Evolutionary conservation across 1,284 basidiomycete species (phyloP), one percentile per base, ranked within the genome.

Genomic region (Boletus smithii): DNA sequence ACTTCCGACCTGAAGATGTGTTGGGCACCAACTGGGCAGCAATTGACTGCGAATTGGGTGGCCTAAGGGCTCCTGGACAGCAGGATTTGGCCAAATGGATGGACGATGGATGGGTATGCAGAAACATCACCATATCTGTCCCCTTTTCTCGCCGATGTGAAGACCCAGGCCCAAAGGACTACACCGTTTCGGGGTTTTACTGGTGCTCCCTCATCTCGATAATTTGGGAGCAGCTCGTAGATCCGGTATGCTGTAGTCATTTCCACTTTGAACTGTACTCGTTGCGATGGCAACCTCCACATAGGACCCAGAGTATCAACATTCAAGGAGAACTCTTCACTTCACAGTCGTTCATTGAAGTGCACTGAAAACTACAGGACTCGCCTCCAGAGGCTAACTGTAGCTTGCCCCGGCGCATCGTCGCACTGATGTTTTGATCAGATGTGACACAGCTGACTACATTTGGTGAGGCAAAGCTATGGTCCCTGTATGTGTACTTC

Each of bases 401-500:
- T 5, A 9, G 10, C 34, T 11, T 36, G 8, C 34, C 34, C 22
- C 20, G 22, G 4, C 13, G 11, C 0, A 22, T 36, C 1, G 34
- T n/a, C 13, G 13, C 30, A 16, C 13, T 8, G 4, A 16, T 32
- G 30, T 32, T 16, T 9, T 14, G 30, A 9, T 32, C n/a, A 2
- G n/a, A 32, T 9, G n/a, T 9, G 3, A 32, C 30, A 3, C 14
- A 16, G 8, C 13, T 32, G 5, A 8, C 30, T n/a, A 3, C 2
- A 16, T 14, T n/a, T 16, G 30, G n/a, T 8, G 13, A 16, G 5
- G n/a, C n/a, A 9, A 16, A 32, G n/a, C 8, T 22, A 10, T 53
- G 48, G 51, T 72, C 70, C 0, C 27, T 70, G 0, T 74, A 73
- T 48, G 41, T 69, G 0, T 66, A 53, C 37, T 62, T 73, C 41